Evolutionary conservation across 768 basidiomycete genomes (phyloP).

Genomic region (Tylopilus vinaceipallidus): DNA sequence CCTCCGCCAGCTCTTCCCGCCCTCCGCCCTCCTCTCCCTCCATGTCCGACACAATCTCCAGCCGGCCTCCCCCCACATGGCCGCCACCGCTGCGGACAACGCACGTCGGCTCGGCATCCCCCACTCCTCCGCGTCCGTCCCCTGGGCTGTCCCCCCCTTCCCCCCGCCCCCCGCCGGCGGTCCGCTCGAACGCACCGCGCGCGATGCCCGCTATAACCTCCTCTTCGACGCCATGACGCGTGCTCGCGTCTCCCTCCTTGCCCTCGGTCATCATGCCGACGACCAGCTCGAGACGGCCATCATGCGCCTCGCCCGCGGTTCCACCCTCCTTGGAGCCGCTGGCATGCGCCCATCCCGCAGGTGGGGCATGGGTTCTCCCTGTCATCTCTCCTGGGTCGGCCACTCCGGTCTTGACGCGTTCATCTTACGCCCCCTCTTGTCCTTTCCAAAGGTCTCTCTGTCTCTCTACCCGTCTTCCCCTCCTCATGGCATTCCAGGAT

Average conservation of each 20-base stretch:
- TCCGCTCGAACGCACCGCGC: slow-evolving; percentile 55
- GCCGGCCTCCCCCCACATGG: slow-evolving; percentile 53
- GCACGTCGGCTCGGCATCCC: slow-evolving; percentile 44
- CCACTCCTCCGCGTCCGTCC: slow-evolving; percentile 47
- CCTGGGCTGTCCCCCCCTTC: slow-evolving; percentile 56
- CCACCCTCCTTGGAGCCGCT: slow-evolving; percentile 52
- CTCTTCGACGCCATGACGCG: slow-evolving; percentile 48
- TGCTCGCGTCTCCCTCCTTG: slow-evolving; percentile 42
- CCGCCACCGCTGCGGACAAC: slow-evolving; percentile 40
- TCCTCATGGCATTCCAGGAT: slow-evolving; percentile 44
- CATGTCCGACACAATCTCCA: slow-evolving; percentile 75
- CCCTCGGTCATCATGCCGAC: slow-evolving; percentile 76
- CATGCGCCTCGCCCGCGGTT: slow-evolving; percentile 63
- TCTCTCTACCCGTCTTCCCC: neutral
- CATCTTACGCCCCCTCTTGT: slow-evolving; percentile 70
- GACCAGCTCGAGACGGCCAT: slow-evolving; percentile 83
- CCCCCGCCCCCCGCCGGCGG: slow-evolving; percentile 44
- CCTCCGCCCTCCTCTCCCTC: slow-evolving; percentile 48
- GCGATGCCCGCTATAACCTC: slow-evolving; percentile 54
- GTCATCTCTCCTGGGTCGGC: slow-evolving; percentile 43
- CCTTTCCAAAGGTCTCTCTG: slow-evolving; percentile 59
- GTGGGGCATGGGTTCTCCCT: slow-evolving; percentile 71
- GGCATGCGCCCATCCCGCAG: slow-evolving; percentile 69
- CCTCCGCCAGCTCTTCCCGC: slow-evolving; percentile 41
- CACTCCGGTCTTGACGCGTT: slow-evolving; percentile 61